Evolutionary conservation across 2,329 filamentous ascomycete species (phyloP), one percentile per base, ranked within the genome.

Genomic region (Diaporthe ilicicola): DNA sequence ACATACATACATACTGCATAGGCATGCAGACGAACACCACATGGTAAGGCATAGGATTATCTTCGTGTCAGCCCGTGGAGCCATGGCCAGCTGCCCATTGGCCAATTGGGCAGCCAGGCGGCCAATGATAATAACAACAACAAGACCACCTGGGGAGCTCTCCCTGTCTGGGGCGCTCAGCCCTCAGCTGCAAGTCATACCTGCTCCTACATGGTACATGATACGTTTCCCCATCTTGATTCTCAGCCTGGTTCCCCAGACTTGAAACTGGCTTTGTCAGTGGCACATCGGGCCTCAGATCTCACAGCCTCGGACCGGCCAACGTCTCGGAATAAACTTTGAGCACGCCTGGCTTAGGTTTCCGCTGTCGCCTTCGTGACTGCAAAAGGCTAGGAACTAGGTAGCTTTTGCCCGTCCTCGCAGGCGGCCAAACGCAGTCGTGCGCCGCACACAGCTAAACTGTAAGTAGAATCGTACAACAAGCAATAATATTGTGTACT

Each of bases 141-240:
- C 62, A 50, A 13, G 61, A 37, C 44, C 8, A 34, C 51, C 65
- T 37, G 51, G 44, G 44, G 27, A 56, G 27, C 65, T 50, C 39
- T 67, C 65, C 51, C 51, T 67, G 51, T 67, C 53, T 53, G 51
- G 39, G 42, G 59, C 42, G 19, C 65, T 67, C 50, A 56, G 53
- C 65, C 65, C 51, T 55, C 53, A 59, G 53, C 65, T 68, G 65
- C 65, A 68, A 68, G 65, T 68, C 65, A 68, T 68, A 68, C 29
- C 39, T 48, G 27, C 29, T 24, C 59, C 59, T 50, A 50, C 59
- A 64, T 64, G 59, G 59, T 64, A 64, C 59, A 64, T 64, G 59
- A 64, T 64, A 64, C 44, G 59, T 64, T 64, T 64, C 59, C 32
- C 59, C 59, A 64, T 64, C 59, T 50, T 19, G 65, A 56, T 39